Percentiles rank a stretch among this genome's conserved stretches.
These are phyloP conservation scores for Kodamaea kaohsiungensis DNA, from an alignment of 805 yeast species.

Conservation along the genomic window DNA sequence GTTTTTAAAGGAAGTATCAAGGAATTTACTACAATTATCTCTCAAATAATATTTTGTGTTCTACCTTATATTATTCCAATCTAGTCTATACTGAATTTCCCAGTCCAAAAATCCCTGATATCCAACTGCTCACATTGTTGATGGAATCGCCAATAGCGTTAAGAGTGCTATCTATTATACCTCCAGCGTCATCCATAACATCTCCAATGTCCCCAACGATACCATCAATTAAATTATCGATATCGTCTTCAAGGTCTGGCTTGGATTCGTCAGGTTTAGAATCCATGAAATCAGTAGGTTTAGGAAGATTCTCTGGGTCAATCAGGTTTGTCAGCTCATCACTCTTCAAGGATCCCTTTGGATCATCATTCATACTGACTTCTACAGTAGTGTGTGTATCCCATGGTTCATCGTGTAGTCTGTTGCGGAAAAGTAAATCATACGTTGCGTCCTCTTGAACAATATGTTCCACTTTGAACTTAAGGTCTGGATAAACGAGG, in stretches of 20 bases:
- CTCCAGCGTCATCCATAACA: neutral
- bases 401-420: slow-evolving; percentile 1
- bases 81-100: neutral
- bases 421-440: slow-evolving; percentile 34
- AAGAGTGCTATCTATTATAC: neutral
- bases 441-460: slow-evolving; percentile 50
- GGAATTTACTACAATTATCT: too few species aligned
- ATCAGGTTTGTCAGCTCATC: slow-evolving; percentile 24
- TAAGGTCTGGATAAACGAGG: slow-evolving; percentile 50
- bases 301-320: slow-evolving; percentile 21
- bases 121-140: neutral
- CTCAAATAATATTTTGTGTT: neutral
- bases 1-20: too few species aligned
- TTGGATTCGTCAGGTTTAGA: neutral
- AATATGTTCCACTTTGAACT: slow-evolving; percentile 45
- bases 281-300: slow-evolving; percentile 26
- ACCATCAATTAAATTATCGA: neutral
- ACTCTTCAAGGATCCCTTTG: slow-evolving; percentile 22
- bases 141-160: neutral
- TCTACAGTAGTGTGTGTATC: slow-evolving; percentile 16
- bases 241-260: neutral
- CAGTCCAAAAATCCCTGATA: neutral
- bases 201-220: neutral
- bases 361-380: slow-evolving; percentile 24
- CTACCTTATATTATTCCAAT: neutral